These are phyloP conservation scores for Cicer arietinum DNA, from an alignment of 306 rosid genomes.

Conservation along the genomic window DNA sequence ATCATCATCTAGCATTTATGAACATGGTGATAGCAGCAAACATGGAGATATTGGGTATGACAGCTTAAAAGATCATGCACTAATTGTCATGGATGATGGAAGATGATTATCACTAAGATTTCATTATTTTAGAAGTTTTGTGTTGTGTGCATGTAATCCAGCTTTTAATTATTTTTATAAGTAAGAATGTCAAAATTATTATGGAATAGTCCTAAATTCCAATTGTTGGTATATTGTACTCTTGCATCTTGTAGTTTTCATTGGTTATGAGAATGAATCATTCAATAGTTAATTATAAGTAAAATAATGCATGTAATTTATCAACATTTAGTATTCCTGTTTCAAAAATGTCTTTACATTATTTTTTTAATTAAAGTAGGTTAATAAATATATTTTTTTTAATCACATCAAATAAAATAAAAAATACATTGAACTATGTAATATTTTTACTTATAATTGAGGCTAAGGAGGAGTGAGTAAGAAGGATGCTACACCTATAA, in stretches of 20 bases:
- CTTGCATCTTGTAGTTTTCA: background rate
- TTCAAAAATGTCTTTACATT: too few species aligned
- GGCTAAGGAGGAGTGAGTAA: too few species aligned
- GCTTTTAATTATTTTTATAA: background rate
- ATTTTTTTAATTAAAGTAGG: too few species aligned
- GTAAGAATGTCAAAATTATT: background rate
- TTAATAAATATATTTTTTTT: too few species aligned
- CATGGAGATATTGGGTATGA: background rate
- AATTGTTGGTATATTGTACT: background rate
- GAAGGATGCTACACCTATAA: background rate
- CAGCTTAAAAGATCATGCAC: background rate
- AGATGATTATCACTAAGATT: constrained; percentile 24
- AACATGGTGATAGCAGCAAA: constrained; percentile 12
- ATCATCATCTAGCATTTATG: constrained; percentile 14
- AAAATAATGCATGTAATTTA: too few species aligned
- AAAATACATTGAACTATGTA: too few species aligned
- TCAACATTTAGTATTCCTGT: too few species aligned
- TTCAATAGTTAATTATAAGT: background rate
- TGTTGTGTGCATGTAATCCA: background rate
- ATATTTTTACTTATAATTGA: too few species aligned
- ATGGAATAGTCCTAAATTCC: background rate
- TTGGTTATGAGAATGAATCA: background rate
- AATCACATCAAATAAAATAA: too few species aligned
- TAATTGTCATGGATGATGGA: constrained; percentile 5
- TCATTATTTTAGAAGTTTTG: background rate